phyloP scores from a whole-genome alignment of 176 grass and related monocot species.

The Ampelocalamus luodianensis region DNA sequence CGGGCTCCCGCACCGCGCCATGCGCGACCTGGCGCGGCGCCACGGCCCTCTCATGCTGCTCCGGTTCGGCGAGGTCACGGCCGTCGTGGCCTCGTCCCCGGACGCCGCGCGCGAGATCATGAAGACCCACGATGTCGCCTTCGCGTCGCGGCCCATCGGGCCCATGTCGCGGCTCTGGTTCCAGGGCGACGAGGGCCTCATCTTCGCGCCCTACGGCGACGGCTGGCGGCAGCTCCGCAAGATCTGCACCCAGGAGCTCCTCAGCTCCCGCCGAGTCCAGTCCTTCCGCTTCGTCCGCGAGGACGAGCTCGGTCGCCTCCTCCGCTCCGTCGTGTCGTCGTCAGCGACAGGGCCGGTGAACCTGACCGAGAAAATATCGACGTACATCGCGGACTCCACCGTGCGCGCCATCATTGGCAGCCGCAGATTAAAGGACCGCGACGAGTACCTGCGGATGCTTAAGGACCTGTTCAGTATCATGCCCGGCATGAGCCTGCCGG shows the following conservation, averaged over 20 bases:
- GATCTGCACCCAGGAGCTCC: conserved; percentile 37
- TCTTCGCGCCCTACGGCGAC: conserved; percentile 43
- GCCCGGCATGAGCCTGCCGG: conserved; percentile 58
- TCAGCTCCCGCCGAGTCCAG: conserved; percentile 20
- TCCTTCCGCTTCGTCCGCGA: conserved; percentile 6
- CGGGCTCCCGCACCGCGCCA: conserved; percentile 19
- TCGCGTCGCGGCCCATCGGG: conserved; percentile 42
- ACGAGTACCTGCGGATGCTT: conserved; percentile 39
- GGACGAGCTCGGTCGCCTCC: conserved; percentile 16
- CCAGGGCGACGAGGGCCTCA: not conserved
- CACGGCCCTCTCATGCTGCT: conserved; percentile 35
- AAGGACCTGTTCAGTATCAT: conserved; percentile 37
- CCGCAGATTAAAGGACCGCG: conserved; percentile 45
- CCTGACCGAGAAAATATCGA: not conserved
- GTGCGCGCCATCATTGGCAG: conserved; percentile 58
- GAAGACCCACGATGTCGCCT: conserved; percentile 11
- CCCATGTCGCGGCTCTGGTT: conserved; percentile 35
- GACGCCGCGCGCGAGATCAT: conserved; percentile 24
- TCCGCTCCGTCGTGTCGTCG: conserved; percentile 6
- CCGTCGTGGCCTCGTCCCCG: conserved; percentile 39
- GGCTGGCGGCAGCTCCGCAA: conserved; percentile 28
- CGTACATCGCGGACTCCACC: conserved; percentile 42
- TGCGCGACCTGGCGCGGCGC: conserved; percentile 7
- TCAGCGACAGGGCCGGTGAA: not conserved
- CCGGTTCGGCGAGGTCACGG: not conserved